phyloP scores from a whole-genome alignment of 75 land plant genomes.

The Chamaecyparis obtusa region DNA sequence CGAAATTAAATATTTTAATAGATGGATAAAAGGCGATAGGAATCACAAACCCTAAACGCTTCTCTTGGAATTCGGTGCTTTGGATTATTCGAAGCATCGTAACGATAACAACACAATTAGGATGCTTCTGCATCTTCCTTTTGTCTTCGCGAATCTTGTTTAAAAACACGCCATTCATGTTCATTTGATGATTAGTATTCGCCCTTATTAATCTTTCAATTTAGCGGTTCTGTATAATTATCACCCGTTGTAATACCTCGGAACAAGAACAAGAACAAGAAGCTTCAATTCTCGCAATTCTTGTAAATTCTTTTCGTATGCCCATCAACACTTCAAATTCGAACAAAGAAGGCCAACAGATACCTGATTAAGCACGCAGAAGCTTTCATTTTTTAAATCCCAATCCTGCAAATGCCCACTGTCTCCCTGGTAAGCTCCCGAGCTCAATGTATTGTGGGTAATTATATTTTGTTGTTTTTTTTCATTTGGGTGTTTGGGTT shows the following conservation, averaged over 20 bases:
- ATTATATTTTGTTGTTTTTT: background rate
- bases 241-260: background rate
- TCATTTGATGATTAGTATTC: background rate
- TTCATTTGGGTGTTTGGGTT: background rate
- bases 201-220: background rate
- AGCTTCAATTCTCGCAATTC: background rate
- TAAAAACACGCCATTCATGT: background rate
- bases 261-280: background rate
- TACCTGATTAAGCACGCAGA: background rate
- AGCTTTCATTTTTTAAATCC: background rate
- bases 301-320: background rate
- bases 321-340: background rate
- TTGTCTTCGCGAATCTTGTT: background rate
- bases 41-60: background rate
- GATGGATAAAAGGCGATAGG: too few relatives aligned
- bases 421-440: background rate
- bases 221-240: background rate
- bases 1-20: too few relatives aligned
- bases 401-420: background rate
- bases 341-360: background rate
- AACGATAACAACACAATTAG: background rate
- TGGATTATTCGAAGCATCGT: background rate
- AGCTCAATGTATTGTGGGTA: background rate
- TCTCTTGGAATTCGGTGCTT: background rate
- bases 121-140: slow-evolving; percentile 9